Evolutionary conservation across 345 rosid species (phyloP), one percentile per base, ranked within the genome.

Genomic region (Pistacia integerrima): DNA sequence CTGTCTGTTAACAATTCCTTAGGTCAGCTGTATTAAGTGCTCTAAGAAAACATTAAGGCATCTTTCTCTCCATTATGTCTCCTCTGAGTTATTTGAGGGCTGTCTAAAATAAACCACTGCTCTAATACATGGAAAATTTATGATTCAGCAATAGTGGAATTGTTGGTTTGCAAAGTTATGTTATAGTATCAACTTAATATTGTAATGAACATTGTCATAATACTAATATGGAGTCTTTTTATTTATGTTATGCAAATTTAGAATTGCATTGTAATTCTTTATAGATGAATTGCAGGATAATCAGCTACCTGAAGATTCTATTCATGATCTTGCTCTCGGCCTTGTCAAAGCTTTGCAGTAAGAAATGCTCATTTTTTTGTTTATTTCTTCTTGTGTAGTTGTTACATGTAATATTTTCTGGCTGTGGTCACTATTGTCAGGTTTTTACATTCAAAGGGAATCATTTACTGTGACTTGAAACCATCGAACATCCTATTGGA

Each of bases 401-500:
- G 12, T 49, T 18, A 52, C 35, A 18, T 57, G 2, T 70, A 67
- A 12, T 70, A 20, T 55, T n/a, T 67, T 67, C 48, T 64, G 56
- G 48, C 41, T 52, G n/a, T 79, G 71, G 18, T 72, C 51, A 35
- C 57, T 36, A 38, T 79, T 81, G 1, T 76, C 81, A 96, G 98
- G 80, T 94, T 69, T 55, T 82, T 96, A 75, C 99, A 96, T 83
- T 93, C 97, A 57, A 90, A 92, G 83, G 98, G 97, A 73, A 88
- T 92, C 72, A 90, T 92, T 69, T 96, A 96, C 75, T 87, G 99
- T 78, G 99, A 96, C 84, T 74, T 96, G 76, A 96, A 96, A 82
- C 99, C 99, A 67, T 96, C 99, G 77, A 96, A 96, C 80, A 89
- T 96, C 73, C 91, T 94, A 72, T 81, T 96, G 78, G 99, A 96